Evolutionary conservation across 2,329 filamentous ascomycete species (phyloP), one percentile per base, ranked within the genome.

Genomic region (Colletotrichum sojae): DNA sequence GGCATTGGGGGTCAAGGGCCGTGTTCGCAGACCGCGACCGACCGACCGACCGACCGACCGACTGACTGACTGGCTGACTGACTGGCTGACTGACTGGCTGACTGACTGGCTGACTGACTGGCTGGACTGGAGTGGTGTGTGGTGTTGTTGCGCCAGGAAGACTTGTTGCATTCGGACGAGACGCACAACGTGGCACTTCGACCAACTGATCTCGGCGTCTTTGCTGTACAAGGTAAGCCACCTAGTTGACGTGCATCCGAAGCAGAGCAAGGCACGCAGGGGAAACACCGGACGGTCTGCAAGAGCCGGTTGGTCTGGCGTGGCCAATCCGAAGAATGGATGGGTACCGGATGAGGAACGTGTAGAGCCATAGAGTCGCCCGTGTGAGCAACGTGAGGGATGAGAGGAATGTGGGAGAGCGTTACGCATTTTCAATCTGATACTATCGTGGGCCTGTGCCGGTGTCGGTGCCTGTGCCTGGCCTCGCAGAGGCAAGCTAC

Each of bases 371-470:
- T 10, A 20, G 20, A 15, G 58, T 25, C 22, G 25, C n/a, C 16
- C 39, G 49, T 62, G 31, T 49, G 63, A 68, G 54, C 61, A 27
- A 65, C 43, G 55, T 45, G 61, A 69, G 66, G 66, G 62, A 66
- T 66, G 62, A 6, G 12, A 49, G 66, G 62, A 69, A 66, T 60
- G 49, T 66, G 45, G 61, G 61, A 45, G 45, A 45, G 43, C 27
- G 25, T 27, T 27, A 56, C n/a, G 43, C 13, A 22, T 40, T 56
- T 25, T 52, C 22, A 10, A 15, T 20, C n/a, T 48, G 60, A 56
- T 54, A 20, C 54, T 31, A 45, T 58, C 40, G 53, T 59, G 31
- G 27, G 57, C 57, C 46, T 49, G 52, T 39, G 40, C 40, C 40
- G 22, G 22, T 25, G 22, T 25, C 22, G 22, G 56, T 36, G 56